A percentile compares a stretch with the other conserved stretches of the same genome.
Conservation (phyloP, 768 basidiomycete species). For the Lactarius hengduanensis region DNA sequence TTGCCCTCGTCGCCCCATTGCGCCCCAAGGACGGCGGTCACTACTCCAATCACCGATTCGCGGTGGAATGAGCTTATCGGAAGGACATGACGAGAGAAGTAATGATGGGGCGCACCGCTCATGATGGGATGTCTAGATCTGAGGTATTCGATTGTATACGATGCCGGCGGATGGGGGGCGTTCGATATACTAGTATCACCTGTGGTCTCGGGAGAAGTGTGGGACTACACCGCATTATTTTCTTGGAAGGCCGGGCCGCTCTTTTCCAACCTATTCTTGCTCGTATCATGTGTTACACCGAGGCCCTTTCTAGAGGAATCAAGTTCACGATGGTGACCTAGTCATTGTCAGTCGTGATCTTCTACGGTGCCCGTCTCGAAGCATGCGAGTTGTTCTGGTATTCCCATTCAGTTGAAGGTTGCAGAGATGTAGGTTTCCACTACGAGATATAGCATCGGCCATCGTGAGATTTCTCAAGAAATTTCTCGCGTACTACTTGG, state of each 20-base stretch:
- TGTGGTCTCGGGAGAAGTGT: not conserved
- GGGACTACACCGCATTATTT: not conserved
- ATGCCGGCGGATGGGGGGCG: constrained; percentile 2
- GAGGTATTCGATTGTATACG: constrained; percentile 4
- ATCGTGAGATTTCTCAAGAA: not conserved
- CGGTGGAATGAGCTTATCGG: constrained; percentile 1
- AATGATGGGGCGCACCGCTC: constrained; percentile 9
- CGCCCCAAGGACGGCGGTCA: constrained; percentile 77
- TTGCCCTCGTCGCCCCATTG: constrained; percentile 96
- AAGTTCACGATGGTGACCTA: not conserved
- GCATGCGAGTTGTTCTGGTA: not conserved
- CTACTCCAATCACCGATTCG: constrained; percentile 32
- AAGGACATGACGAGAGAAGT: not conserved
- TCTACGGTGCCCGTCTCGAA: not conserved
- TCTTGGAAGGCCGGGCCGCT: constrained; percentile 13
- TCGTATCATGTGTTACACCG: not conserved
- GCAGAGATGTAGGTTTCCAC: constrained; percentile 1
- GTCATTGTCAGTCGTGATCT: not conserved
- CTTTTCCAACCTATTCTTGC: not conserved
- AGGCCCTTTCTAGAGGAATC: not conserved
- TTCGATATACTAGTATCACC: constrained; percentile 3
- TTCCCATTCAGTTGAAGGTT: not conserved
- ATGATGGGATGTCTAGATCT: not conserved
- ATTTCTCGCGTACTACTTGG: constrained; percentile 8
- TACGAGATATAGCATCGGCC: not conserved